Conservation (phyloP, 495 filamentous ascomycete species). For the Collariella sp. region DNA sequence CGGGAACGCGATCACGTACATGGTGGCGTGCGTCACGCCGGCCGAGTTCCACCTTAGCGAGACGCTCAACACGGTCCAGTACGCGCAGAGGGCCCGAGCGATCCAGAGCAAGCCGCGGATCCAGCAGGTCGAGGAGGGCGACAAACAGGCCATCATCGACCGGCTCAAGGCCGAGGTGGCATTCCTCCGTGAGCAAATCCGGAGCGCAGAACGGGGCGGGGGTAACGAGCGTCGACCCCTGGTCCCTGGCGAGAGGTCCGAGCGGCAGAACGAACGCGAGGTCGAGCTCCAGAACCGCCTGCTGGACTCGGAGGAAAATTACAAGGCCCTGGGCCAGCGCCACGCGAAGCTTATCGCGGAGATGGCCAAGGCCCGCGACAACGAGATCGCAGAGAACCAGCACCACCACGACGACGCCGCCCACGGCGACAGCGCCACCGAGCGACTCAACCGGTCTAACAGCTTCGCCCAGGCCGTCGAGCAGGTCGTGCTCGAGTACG, state of each 20-base stretch:
- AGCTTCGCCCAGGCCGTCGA: constrained; percentile 93
- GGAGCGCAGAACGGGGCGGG: constrained; percentile 53
- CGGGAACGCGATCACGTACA: constrained; percentile 96
- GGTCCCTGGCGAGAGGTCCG: constrained; percentile 58
- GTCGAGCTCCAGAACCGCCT: constrained; percentile 90
- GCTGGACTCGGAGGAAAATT: constrained; percentile 89
- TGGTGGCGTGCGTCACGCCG: constrained; percentile 97
- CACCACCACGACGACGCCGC: constrained; percentile 42
- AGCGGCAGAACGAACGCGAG: constrained; percentile 78
- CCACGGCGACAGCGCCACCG: constrained; percentile 66
- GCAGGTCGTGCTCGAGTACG: constrained; percentile 92
- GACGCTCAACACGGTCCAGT: constrained; percentile 94
- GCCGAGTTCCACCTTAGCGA: constrained; percentile 97
- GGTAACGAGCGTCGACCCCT: constrained; percentile 49
- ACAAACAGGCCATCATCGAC: constrained; percentile 92
- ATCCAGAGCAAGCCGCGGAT: constrained; percentile 98
- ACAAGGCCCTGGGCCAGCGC: constrained; percentile 77
- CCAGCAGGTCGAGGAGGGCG: constrained; percentile 87
- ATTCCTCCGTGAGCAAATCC: constrained; percentile 90
- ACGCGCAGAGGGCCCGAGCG: constrained; percentile 88
- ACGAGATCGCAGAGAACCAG: constrained; percentile 44
- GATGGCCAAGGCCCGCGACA: constrained; percentile 75
- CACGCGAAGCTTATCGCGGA: constrained; percentile 94
- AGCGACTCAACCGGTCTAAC: constrained; percentile 85
- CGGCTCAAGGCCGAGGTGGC: constrained; percentile 88